Conservation (phyloP, 768 basidiomycete species). For the Phlegmacium glaucopus region DNA sequence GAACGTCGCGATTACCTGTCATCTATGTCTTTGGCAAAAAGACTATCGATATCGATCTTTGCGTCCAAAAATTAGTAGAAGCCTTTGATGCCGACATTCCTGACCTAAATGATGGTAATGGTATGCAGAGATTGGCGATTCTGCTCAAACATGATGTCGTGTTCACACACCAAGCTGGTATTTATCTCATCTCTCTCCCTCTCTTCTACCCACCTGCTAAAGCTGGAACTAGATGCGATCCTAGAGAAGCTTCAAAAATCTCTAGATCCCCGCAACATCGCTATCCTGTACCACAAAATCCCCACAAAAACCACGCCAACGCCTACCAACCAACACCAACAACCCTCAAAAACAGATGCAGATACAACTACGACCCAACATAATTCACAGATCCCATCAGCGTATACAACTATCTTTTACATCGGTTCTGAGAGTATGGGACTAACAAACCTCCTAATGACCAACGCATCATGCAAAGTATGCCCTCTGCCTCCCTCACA, state of each 20-base stretch:
- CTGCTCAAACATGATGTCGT: slow-evolving; percentile 75
- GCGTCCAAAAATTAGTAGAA: slow-evolving; percentile 38
- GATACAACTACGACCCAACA: background rate
- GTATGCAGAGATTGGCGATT: slow-evolving; percentile 27
- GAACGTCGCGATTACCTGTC: slow-evolving; percentile 84
- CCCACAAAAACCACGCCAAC: slow-evolving; percentile 7
- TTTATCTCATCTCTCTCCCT: background rate
- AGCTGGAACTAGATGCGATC: slow-evolving; percentile 29
- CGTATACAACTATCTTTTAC: slow-evolving; percentile 37
- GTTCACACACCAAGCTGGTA: slow-evolving; percentile 68
- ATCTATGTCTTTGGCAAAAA: slow-evolving; percentile 89
- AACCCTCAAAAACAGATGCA: background rate
- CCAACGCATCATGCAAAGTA: slow-evolving; percentile 65
- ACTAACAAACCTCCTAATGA: slow-evolving; percentile 85
- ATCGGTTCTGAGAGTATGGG: slow-evolving; percentile 80
- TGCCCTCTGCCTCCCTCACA: slow-evolving; percentile 7
- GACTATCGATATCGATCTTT: slow-evolving; percentile 52
- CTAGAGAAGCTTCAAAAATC: slow-evolving; percentile 22
- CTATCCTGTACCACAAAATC: slow-evolving; percentile 31
- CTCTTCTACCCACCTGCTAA: background rate
- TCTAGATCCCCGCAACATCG: slow-evolving; percentile 20
- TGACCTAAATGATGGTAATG: slow-evolving; percentile 1
- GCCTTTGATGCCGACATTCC: slow-evolving; percentile 23
- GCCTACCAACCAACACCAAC: background rate
- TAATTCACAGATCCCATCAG: slow-evolving; percentile 3